phyloP scores from a whole-genome alignment of 495 filamentous ascomycete genomes.

The Neurospora africana region DNA sequence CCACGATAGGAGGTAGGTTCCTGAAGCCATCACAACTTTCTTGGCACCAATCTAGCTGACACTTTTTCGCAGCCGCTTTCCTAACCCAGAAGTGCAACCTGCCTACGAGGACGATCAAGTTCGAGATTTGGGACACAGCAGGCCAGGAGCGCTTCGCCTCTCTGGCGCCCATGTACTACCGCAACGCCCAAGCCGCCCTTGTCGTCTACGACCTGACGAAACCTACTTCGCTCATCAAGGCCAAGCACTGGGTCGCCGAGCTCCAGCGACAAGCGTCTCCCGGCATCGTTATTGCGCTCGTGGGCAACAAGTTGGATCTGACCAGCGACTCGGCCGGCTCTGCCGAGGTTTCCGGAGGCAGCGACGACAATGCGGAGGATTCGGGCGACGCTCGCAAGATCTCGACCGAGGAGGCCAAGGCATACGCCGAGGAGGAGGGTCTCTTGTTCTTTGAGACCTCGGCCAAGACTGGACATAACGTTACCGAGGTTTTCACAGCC shows the following conservation, averaged over 20 bases:
- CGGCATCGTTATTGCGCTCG: constrained; percentile 93
- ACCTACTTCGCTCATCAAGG: constrained; percentile 87
- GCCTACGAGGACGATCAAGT: constrained; percentile 94
- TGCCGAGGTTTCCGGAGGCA: constrained; percentile 29
- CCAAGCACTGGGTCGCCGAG: constrained; percentile 98
- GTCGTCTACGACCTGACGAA: constrained; percentile 99
- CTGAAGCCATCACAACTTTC: neutral
- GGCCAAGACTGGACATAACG: constrained; percentile 89
- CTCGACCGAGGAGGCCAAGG: constrained; percentile 73
- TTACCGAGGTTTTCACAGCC: constrained; percentile 93
- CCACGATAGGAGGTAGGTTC: constrained; percentile 87
- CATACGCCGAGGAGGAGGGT: constrained; percentile 89
- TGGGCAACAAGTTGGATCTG: constrained; percentile 96
- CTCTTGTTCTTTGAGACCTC: constrained; percentile 96
- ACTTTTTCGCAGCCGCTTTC: constrained; percentile 64
- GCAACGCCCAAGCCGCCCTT: constrained; percentile 95
- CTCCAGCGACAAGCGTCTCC: constrained; percentile 94
- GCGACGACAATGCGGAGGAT: constrained; percentile 35
- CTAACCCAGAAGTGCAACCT: constrained; percentile 97
- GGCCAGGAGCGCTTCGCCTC: constrained; percentile 97
- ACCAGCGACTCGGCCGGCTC: constrained; percentile 42
- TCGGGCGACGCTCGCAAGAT: constrained; percentile 79
- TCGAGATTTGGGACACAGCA: constrained; percentile 99
- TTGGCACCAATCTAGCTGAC: neutral
- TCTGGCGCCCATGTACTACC: constrained; percentile 98